phyloP scores from a whole-genome alignment of 2,329 filamentous ascomycete genomes.

The Microdochium trichocladiopsis region DNA sequence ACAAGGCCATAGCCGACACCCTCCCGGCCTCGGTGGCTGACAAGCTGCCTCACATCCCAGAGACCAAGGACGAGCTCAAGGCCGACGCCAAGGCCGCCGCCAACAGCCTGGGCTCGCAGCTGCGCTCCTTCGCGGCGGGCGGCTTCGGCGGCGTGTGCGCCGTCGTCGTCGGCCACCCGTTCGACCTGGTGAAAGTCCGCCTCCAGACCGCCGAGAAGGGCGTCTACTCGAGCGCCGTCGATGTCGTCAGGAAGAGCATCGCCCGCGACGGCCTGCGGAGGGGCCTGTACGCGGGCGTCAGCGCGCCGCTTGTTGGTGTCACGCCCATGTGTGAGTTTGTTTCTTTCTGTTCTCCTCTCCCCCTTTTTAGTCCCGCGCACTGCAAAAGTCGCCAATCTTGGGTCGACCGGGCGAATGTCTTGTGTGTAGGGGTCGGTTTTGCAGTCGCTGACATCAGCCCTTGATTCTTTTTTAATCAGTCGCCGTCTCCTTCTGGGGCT shows the following conservation, averaged over 20 bases:
- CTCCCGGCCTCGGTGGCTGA: conserved; percentile 26
- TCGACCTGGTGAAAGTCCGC: conserved; percentile 96
- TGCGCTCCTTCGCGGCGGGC: conserved; percentile 81
- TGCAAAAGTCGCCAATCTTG: no score
- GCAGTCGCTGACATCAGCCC: no score
- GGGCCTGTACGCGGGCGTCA: conserved; percentile 94
- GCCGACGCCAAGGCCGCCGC: conserved; percentile 30
- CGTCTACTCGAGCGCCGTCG: conserved; percentile 82
- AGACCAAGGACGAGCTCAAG: conserved; percentile 34
- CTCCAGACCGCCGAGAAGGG: conserved; percentile 93
- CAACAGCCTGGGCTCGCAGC: conserved; percentile 35
- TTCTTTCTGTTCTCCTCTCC: neutral
- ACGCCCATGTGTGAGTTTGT: conserved; percentile 90
- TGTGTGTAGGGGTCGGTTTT: no score
- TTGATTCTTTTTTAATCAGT: no score
- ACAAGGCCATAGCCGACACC: conserved; percentile 17
- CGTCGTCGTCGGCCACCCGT: conserved; percentile 90
- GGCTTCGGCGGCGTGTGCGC: conserved; percentile 92
- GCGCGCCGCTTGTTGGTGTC: conserved; percentile 87
- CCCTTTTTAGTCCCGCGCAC: neutral
- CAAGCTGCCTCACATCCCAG: conserved; percentile 34
- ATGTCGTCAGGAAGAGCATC: conserved; percentile 84
- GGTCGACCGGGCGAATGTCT: no score
- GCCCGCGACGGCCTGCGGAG: conserved; percentile 74
- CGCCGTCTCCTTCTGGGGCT: conserved; percentile 74